Evolutionary conservation across 768 basidiomycete species (phyloP), one percentile per base, ranked within the genome.

Genomic region (Pleurotus citrinopileatus): DNA sequence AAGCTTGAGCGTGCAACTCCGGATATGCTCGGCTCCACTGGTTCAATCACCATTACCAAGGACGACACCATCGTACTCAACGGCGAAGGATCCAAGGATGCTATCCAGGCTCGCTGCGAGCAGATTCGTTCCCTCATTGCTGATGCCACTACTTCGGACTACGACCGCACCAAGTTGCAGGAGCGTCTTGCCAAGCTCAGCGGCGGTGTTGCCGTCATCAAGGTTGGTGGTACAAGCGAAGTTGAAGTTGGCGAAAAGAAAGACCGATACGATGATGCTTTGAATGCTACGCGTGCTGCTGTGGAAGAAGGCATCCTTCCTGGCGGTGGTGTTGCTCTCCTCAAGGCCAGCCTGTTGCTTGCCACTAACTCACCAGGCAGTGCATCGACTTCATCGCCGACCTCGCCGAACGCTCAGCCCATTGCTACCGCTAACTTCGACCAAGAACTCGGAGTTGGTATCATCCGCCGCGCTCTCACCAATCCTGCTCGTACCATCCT

Each of bases 161-260:
- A 88, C 68, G 95, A 99, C 82, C 81, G 84, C 65, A 86, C 86
- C 60, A 98, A 97, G 76, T 82, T 99, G 47, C 95, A 98, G 70
- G 96, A 98, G 69, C 90, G 96, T 59, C 81, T 99, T 42, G 96
- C 96, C 59, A 98, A 99, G 81, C 79, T 98, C 51, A 84, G 83
- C 40, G 96, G 96, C 42, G 95, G 96, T 72, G 96, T 98, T 43
- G 96, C 96, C 13, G 95, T 98, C 72, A 98, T 98, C 81, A 94
- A 93, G 73, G 96, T 98, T 57, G 96, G 96, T 53, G 96, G 96
- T 15, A 75, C 87, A 20, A 84, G 81, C 50, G 96, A 98, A 71
- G 96, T 98, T 48, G 96, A 98, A 73, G 96, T 98, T 56, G 81
- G 95, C 5, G 96, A 98, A 82, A 98, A 98, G 91, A 97, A 98